Conservation (phyloP, 495 filamentous ascomycete genomes). For the Hypoxylon subgilvum region DNA sequence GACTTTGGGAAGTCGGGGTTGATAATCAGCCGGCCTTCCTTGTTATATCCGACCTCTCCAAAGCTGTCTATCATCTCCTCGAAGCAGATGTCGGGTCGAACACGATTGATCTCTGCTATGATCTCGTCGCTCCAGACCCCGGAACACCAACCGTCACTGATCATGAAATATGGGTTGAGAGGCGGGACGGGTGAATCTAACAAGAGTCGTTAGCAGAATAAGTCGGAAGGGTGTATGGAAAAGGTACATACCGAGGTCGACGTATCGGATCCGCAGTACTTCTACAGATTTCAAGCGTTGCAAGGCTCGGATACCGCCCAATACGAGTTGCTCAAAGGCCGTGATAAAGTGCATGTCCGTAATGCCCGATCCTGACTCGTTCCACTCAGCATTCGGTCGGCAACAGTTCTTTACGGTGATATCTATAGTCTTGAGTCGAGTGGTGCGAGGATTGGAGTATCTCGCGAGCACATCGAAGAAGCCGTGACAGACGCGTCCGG, state of each 20-base stretch:
- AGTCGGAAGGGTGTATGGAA: constrained; percentile 20
- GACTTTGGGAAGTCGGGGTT: constrained; percentile 55
- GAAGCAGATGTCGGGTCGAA: constrained; percentile 62
- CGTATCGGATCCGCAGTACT: constrained; percentile 70
- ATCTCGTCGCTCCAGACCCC: constrained; percentile 75
- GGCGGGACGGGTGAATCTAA: constrained; percentile 61
- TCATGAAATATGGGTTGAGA: constrained; percentile 70
- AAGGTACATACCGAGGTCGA: constrained; percentile 66
- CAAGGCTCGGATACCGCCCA: constrained; percentile 64
- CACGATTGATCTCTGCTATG: constrained; percentile 57
- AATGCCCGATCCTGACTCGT: constrained; percentile 67
- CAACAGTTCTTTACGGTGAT: constrained; percentile 74
- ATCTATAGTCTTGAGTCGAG: constrained; percentile 67
- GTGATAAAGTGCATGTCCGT: constrained; percentile 70
- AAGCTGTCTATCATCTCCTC: constrained; percentile 64
- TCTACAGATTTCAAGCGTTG: constrained; percentile 58
- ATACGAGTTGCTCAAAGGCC: constrained; percentile 67
- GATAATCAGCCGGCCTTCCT: constrained; percentile 58
- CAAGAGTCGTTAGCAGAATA: constrained; percentile 15
- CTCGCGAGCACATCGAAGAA: constrained; percentile 60
- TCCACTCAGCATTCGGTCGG: constrained; percentile 57
- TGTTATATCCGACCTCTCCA: constrained; percentile 55
- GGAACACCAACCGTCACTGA: constrained; percentile 61
- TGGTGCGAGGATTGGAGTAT: constrained; percentile 47
- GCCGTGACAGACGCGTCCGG: constrained; percentile 67